These are phyloP conservation scores for Trypanosoma vivax DNA, from an alignment of 208 protist genomes.

Conservation along the genomic window DNA sequence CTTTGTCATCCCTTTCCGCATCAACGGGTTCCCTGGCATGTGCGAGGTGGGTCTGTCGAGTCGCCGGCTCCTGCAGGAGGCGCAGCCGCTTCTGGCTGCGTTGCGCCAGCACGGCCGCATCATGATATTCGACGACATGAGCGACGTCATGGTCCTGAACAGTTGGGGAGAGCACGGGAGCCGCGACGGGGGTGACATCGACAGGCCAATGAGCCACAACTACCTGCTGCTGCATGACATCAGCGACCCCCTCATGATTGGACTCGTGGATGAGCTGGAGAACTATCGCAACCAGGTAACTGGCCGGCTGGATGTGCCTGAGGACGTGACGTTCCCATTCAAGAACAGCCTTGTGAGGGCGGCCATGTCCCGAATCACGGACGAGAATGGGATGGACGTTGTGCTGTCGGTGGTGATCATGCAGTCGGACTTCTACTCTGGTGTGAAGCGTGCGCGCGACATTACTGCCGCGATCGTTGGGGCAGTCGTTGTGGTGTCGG, in stretches of 20 bases:
- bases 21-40: constrained; percentile 33
- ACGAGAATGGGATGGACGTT: constrained; percentile 48
- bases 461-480: constrained; percentile 24
- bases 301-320: constrained; percentile 14
- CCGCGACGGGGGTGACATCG: constrained; percentile 3
- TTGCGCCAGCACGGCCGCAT: constrained; percentile 48
- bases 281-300: constrained; percentile 13
- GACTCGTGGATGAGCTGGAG: constrained; percentile 23
- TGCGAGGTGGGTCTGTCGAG: constrained; percentile 42
- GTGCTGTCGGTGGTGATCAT: constrained; percentile 45
- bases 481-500: constrained; percentile 27
- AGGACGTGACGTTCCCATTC: constrained; percentile 34
- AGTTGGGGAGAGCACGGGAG: constrained; percentile 41
- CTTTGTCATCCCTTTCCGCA: constrained; percentile 58
- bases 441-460: constrained; percentile 25
- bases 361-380: constrained; percentile 44
- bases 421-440: constrained; percentile 45
- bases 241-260: constrained; percentile 31
- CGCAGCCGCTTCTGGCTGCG: constrained; percentile 28
- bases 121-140: constrained; percentile 40
- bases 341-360: constrained; percentile 26
- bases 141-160: constrained; percentile 44
- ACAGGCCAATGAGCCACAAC: not conserved
- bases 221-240: constrained; percentile 27
- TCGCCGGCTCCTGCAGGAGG: constrained; percentile 30